Evolutionary conservation across 768 basidiomycete species (phyloP), one percentile per base, ranked within the genome.

Genomic region (Trametes cingulata): DNA sequence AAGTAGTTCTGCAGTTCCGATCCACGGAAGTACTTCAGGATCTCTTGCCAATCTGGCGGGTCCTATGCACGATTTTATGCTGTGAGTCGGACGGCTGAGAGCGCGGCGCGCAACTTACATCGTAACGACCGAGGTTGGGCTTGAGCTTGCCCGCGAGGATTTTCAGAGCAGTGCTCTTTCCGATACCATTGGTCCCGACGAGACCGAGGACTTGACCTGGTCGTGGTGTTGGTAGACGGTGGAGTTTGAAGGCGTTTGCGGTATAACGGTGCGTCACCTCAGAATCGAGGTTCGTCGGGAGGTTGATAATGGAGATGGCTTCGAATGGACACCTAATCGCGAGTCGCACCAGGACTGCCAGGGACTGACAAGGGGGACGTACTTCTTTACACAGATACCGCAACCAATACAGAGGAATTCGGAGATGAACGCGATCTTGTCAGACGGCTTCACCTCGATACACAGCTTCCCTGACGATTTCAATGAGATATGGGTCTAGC

Each of bases 361-460:
- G 48, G 22, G 42, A 58, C 40, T 20, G 6, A 50, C 10, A 25
- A 9, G 8, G 27, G 29, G n/a, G 10, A 77, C 89, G 72, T 70
- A 97, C 96, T 98, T 99, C 79, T 98, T 98, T 35, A 98, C 95
- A 73, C 97, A 99, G 70, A 99, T 98, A 91, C 97, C 97, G 75
- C 97, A 99, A 68, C 97, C 97, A 62, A 99, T 99, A 73, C 97
- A 99, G 56, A 99, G 81, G 73, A 96, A 95, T 74, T 99, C 97
- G 25, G 97, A 98, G 77, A 99, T 91, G 83, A 95, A 98, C 1
- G 97, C 90, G 75, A 98, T 97, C 81, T 98, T 98, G 78, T 97
- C 95, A 8, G 87, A 84, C 14, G 96, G 73, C 74, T 94, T 95
- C 65, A 99, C 97, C 77, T 98, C 97, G 67, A 98, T 98, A 80